These are phyloP conservation scores for Datisca glomerata DNA, from an alignment of 306 rosid genomes.

Conservation along the genomic window DNA sequence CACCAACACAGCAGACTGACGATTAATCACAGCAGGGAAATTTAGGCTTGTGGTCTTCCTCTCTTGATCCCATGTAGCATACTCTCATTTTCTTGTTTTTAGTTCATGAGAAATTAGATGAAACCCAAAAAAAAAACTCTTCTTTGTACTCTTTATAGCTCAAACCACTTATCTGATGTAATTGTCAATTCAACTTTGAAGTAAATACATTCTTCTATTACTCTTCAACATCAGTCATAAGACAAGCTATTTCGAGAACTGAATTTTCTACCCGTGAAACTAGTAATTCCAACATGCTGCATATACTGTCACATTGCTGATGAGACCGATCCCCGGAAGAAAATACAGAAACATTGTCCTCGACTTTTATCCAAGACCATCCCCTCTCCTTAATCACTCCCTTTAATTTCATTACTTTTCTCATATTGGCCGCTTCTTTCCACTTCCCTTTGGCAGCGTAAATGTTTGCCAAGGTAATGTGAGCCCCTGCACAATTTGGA, in stretches of 20 bases:
- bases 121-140: too few relatives aligned
- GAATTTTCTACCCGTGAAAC: slow-evolving; percentile 23
- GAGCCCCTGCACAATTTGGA: slow-evolving; percentile 55
- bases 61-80: too few relatives aligned
- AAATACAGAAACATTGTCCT: slow-evolving; percentile 37
- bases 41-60: too few relatives aligned
- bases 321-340: slow-evolving; percentile 54
- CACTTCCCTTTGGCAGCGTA: slow-evolving; percentile 59
- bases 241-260: slow-evolving; percentile 19
- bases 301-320: slow-evolving; percentile 40
- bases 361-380: slow-evolving; percentile 71
- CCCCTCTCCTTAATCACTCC: slow-evolving; percentile 76
- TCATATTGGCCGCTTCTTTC: slow-evolving; percentile 54
- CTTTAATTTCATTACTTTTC: slow-evolving; percentile 60
- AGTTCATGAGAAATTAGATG: too few relatives aligned
- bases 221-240: slow-evolving; percentile 22
- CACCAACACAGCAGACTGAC: too few relatives aligned
- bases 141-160: too few relatives aligned
- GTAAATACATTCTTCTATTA: slow-evolving; percentile 15
- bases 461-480: slow-evolving; percentile 60
- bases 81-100: too few relatives aligned
- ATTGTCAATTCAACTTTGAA: neutral
- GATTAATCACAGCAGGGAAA: too few relatives aligned
- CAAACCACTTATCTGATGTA: too few relatives aligned
- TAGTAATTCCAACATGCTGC: slow-evolving; percentile 35